Evolutionary conservation across 768 basidiomycete species (phyloP).

Genomic region (Saitozyma sp.): DNA sequence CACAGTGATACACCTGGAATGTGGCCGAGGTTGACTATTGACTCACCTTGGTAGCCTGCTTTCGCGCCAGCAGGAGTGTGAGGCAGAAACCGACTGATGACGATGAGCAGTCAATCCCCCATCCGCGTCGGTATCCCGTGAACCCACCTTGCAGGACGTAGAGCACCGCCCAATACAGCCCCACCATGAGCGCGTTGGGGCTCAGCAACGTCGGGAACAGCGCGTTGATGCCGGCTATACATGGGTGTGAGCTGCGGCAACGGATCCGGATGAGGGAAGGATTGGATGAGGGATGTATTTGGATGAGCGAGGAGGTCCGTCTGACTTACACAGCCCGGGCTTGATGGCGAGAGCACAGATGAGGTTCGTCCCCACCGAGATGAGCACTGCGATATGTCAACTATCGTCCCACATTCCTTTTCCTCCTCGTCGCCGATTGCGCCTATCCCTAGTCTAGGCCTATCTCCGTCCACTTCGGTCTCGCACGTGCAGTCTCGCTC

Average conservation of each 20-base stretch:
- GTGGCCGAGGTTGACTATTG: not conserved
- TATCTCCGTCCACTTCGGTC: no score
- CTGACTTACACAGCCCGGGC: conserved; percentile 62
- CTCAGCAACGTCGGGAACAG: conserved; percentile 61
- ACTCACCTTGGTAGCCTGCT: conserved; percentile 75
- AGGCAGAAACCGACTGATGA: conserved; percentile 80
- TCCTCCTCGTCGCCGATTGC: no score
- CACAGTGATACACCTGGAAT: not conserved
- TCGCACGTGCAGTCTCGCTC: no score
- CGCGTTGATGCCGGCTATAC: conserved; percentile 41
- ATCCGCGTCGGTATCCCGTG: no score
- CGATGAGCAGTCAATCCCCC: conserved; percentile 43
- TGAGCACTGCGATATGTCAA: conserved; percentile 56
- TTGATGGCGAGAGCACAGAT: conserved; percentile 68
- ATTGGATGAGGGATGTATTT: not conserved
- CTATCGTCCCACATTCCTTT: not conserved
- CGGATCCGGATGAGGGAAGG: not conserved
- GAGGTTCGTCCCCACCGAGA: conserved; percentile 71
- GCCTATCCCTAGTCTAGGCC: no score
- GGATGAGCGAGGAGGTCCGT: not conserved
- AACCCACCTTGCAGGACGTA: conserved; percentile 43
- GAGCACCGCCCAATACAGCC: conserved; percentile 51
- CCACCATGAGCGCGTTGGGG: conserved; percentile 57
- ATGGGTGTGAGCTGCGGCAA: not conserved
- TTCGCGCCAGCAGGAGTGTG: conserved; percentile 68